Base-by-base conservation (phyloP, 192 early-diverging fungal species). In the Irineochytrium annulatum region DNA sequence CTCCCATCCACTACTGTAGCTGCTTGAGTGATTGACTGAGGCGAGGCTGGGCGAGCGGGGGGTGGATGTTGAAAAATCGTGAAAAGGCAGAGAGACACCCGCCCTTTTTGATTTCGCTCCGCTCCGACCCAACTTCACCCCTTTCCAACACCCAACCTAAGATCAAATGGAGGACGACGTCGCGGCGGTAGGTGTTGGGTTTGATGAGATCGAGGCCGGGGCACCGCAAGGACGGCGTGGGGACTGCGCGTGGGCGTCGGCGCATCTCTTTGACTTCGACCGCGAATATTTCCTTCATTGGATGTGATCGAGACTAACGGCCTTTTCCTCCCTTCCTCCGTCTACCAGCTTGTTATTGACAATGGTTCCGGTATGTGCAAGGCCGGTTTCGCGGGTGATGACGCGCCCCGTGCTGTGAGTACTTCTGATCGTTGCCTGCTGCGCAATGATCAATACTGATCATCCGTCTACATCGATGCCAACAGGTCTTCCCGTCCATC, bases 301-400 rank as follows among this genome's bases (percentile, higher is more conserved):
- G 3, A 22, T 13, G 19, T 48, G 3, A n/a, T n/a, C 44, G 31
- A 20, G 30, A 30, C 29, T 57, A 34, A 11, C 30, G 35, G 17
- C 30, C 17, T 57, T 57, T 57, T 43, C 29, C 30, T 43, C 0
- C 19, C 22, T 52, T n/a, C n/a, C n/a, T n/a, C n/a, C n/a, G n/a
- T n/a, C n/a, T n/a, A n/a, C 1, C 44, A 76, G 70, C 67, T 79
- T 41, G 82, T 86, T 39, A 85, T 85, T 68, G 84, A 86, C 65
- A 86, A 86, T 63, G 84, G 84, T 34, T 86, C 84, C 62, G 84
- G 84, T 58, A 86, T 85, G 84, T 86, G 84, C 77, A 86, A 85
- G 67, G 84, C 84, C 71, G 84, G 84, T 63, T 86, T 82, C 55
- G 84, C 82, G 65, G 84, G 84, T 63, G 84, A 86, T 61, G 84